phyloP scores from a whole-genome alignment of 1,284 basidiomycete species.

The Pseudozyma pruni region DNA sequence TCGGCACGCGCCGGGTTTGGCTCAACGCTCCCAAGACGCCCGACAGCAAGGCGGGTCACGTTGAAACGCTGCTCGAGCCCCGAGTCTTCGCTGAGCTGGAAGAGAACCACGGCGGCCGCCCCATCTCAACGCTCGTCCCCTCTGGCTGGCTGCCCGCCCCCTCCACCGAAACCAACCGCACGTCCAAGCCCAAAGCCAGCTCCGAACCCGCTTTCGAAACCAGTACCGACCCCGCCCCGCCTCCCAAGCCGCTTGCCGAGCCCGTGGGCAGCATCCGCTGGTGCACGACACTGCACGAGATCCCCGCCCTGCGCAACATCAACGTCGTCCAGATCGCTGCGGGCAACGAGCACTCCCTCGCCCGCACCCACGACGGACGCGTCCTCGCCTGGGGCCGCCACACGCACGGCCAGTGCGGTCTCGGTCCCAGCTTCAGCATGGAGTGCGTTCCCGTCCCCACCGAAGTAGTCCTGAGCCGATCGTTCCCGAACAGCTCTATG shows the following conservation, averaged over 20 bases:
- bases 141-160: slow-evolving; percentile 53
- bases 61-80: slow-evolving; percentile 69
- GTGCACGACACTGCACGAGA: slow-evolving; percentile 80
- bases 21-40: slow-evolving; percentile 73
- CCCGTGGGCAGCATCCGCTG: slow-evolving; percentile 72
- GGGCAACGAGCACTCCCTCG: slow-evolving; percentile 77
- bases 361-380: slow-evolving; percentile 74
- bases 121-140: slow-evolving; percentile 59
- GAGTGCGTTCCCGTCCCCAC: slow-evolving; percentile 84
- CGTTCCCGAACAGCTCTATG: slow-evolving; percentile 72
- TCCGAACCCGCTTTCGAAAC: slow-evolving; percentile 39
- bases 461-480: slow-evolving; percentile 80
- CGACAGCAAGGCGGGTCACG: slow-evolving; percentile 59
- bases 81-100: slow-evolving; percentile 49
- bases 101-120: slow-evolving; percentile 67
- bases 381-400: slow-evolving; percentile 73
- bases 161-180: slow-evolving; percentile 59
- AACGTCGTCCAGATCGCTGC: slow-evolving; percentile 78
- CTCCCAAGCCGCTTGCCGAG: slow-evolving; percentile 67
- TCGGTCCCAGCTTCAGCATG: slow-evolving; percentile 77
- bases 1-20: slow-evolving; percentile 71
- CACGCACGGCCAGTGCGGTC: slow-evolving; percentile 78
- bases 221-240: slow-evolving; percentile 30
- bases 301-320: slow-evolving; percentile 79
- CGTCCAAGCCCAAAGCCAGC: slow-evolving; percentile 21